phyloP scores from a whole-genome alignment of 2,329 filamentous ascomycete species.

The Boeremia exigua region DNA sequence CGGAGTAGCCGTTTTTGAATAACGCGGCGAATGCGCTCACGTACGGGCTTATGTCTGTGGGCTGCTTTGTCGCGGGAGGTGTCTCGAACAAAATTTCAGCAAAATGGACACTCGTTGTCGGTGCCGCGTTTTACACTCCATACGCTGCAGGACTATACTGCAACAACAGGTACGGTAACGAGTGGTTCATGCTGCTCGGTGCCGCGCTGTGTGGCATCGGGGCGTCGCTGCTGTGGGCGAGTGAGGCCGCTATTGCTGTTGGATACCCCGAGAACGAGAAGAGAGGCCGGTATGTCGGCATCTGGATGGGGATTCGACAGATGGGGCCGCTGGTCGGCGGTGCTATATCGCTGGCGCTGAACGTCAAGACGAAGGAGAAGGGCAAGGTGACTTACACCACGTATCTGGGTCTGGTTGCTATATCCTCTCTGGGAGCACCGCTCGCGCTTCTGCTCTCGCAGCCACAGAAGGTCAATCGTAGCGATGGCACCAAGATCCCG shows the following conservation, averaged over 20 bases:
- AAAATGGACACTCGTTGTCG: constrained; percentile 3
- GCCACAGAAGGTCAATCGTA: constrained; percentile 6
- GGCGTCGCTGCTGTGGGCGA: constrained; percentile 3
- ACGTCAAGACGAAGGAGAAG: constrained; percentile 6
- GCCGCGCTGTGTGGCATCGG: constrained; percentile 4
- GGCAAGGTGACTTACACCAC: constrained; percentile 7
- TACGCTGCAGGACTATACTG: constrained; percentile 5
- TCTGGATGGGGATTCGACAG: constrained; percentile 5
- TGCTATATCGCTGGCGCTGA: constrained; percentile 1
- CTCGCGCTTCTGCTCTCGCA: constrained; percentile 1
- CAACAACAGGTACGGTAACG: constrained; percentile 5
- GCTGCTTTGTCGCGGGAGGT: constrained; percentile 4
- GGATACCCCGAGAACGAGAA: constrained; percentile 3
- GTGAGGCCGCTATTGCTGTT: constrained; percentile 4
- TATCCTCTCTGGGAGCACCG: constrained; percentile 1
- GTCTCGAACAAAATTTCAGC: constrained; percentile 5
- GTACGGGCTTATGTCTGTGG: constrained; percentile 7
- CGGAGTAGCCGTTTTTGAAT: neutral
- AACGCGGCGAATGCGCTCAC: constrained; percentile 3
- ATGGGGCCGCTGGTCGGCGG: constrained; percentile 3
- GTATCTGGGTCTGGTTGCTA: neutral
- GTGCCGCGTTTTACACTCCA: constrained; percentile 6
- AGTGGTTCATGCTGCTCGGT: constrained; percentile 7
- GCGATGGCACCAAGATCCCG: constrained; percentile 2
- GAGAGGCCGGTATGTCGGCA: constrained; percentile 3